phyloP scores from a whole-genome alignment of 176 grass and related monocot species.

The Musa acuminata region DNA sequence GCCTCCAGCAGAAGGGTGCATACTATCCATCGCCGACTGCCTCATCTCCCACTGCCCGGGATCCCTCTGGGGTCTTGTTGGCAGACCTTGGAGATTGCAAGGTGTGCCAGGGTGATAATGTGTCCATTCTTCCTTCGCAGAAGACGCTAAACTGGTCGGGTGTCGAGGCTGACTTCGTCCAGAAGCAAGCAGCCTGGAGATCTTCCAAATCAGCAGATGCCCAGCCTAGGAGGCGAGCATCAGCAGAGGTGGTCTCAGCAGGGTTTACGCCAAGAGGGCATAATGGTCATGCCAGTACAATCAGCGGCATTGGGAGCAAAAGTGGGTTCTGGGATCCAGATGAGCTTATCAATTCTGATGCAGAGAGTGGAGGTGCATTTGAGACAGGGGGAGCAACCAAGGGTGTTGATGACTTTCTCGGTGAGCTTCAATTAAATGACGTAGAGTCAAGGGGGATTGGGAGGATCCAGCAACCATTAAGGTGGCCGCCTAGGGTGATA shows the following conservation, averaged over 20 bases:
- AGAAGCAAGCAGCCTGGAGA: conserved; percentile 49
- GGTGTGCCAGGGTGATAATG: conserved; percentile 40
- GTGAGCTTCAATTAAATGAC: conserved; percentile 5
- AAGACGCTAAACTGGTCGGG: conserved; percentile 67
- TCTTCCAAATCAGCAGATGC: conserved; percentile 31
- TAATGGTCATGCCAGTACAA: neutral
- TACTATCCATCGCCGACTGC: conserved; percentile 61
- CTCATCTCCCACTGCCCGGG: conserved; percentile 29
- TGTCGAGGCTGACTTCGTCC: conserved; percentile 30
- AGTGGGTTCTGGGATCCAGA: neutral
- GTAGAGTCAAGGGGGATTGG: neutral
- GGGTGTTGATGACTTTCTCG: neutral
- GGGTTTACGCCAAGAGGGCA: neutral
- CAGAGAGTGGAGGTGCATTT: neutral
- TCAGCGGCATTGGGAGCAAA: neutral
- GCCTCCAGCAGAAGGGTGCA: conserved; percentile 44
- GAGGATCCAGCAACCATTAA: conserved; percentile 23
- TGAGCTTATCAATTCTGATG: neutral
- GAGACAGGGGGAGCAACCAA: conserved; percentile 15
- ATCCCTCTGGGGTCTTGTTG: conserved; percentile 43
- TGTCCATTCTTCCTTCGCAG: conserved; percentile 66
- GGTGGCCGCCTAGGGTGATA: conserved; percentile 27
- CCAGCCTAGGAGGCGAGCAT: conserved; percentile 27
- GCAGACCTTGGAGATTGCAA: conserved; percentile 38
- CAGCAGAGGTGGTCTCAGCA: neutral